Base-by-base conservation (phyloP, 1,284 basidiomycete genomes). In the Afroboletus lepidellus region DNA sequence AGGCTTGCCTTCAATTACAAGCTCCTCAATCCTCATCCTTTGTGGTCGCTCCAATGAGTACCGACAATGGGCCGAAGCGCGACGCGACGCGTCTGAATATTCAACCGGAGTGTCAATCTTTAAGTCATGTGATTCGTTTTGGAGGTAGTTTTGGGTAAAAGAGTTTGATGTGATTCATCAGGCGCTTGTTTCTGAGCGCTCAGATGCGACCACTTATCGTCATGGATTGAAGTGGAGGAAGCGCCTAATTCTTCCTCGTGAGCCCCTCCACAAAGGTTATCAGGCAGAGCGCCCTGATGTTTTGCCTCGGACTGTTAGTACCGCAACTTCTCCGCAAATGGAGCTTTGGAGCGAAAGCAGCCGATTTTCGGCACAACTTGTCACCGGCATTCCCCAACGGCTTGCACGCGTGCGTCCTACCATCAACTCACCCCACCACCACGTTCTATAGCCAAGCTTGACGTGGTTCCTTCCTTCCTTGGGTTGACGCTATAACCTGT, bases 21-120 rank as follows among this genome's bases (percentile, higher is more conserved):
- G 80, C 62, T 92, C 89, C 66, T 91, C 87, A 46, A 92, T 92
- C 56, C 87, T 77, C 89, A 92, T 92, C 50, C 56, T 72, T 48
- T 44, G 37, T 12, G 36, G 42, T 39, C 27, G 42, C 34, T 43
- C 13, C 29, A 39, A 18, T 32, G 41, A 20, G 33, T 15, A 24
- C 29, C n/a, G n/a, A n/a, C n/a, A 27, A 27, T 21, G 38, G n/a
- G n/a, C n/a, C n/a, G n/a, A 37, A 25, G 53, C 64, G 65, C 66
- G 70, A 58, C 69, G 66, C 67, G 70, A 59, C 68, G 67, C 66
- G 67, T 45, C 49, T 9, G 5, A 7, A 13, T 25, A 50, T 65
- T 64, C 13, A 54, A 48, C n/a, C 62, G 65, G 69, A 70, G 69
- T 36, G 6, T 41, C 12, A 58, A 66, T 34, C 0, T 6, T 4